These are phyloP conservation scores for Podospora pseudopauciseta DNA, from an alignment of 495 filamentous ascomycete species.

Conservation along the genomic window DNA sequence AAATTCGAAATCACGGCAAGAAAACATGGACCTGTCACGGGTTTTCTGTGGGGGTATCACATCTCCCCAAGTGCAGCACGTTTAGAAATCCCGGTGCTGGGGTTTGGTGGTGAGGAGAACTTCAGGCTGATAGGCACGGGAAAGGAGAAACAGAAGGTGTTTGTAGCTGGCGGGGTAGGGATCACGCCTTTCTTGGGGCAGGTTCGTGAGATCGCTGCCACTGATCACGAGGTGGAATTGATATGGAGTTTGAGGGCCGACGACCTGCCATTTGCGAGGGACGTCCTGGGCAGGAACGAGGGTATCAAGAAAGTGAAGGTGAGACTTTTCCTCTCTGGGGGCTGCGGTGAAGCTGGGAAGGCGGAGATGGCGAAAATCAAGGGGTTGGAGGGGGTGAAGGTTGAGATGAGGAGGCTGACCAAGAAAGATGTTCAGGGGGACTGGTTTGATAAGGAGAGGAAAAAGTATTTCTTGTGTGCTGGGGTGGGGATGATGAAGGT, in stretches of 20 bases:
- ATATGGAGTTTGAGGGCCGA: constrained; percentile 58
- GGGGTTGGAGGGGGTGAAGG: constrained; percentile 40
- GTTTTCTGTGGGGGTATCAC: constrained; percentile 58
- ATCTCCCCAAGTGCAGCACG: constrained; percentile 32
- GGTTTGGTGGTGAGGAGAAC: constrained; percentile 63
- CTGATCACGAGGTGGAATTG: constrained; percentile 30
- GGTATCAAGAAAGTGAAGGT: constrained; percentile 45
- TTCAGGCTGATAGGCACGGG: constrained; percentile 15
- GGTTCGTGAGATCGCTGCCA: constrained; percentile 33
- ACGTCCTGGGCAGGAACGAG: constrained; percentile 53
- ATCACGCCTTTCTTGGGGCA: constrained; percentile 75
- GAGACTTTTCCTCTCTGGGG: constrained; percentile 59
- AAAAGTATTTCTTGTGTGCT: constrained; percentile 67
- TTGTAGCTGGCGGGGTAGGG: constrained; percentile 74
- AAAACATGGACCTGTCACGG: constrained; percentile 63
- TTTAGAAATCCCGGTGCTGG: constrained; percentile 63
- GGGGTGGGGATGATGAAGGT: constrained; percentile 52
- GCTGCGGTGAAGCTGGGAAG: constrained; percentile 25
- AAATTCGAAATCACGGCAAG: constrained; percentile 70
- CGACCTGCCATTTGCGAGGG: constrained; percentile 60
- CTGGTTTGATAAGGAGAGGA: constrained; percentile 30
- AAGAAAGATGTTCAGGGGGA: constrained; percentile 50
- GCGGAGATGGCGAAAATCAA: constrained; percentile 29
- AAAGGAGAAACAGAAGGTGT: constrained; percentile 35
- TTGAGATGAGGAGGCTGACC: constrained; percentile 48